Percentiles rank a stretch among this genome's conserved stretches.
Conservation (phyloP, 2,329 filamentous ascomycete genomes). For the Penicillium sp. region DNA sequence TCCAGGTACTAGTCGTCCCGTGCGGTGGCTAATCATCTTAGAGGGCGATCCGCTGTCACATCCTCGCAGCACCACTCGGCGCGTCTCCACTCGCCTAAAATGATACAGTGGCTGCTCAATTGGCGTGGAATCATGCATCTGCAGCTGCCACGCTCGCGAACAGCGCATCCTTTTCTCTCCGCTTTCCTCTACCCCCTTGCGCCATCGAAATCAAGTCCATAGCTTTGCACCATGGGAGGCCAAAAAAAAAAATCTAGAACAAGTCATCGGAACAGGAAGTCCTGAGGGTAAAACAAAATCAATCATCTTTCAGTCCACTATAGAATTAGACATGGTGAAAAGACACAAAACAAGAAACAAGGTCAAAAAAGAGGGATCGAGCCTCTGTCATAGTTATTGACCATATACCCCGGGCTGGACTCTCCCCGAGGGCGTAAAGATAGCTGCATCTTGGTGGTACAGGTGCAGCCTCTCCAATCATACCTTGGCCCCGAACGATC, state of each 20-base stretch:
- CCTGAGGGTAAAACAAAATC: not conserved
- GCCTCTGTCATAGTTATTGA: slow-evolving; percentile 1
- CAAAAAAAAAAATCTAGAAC: not conserved
- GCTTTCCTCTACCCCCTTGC: slow-evolving; percentile 17
- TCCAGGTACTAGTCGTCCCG: slow-evolving; percentile 25
- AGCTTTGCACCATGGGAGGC: not conserved
- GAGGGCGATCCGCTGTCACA: slow-evolving; percentile 36
- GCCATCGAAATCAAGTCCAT: not conserved
- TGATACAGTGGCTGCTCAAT: slow-evolving; percentile 16
- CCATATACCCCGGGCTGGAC: slow-evolving; percentile 15
- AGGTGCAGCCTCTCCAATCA: slow-evolving; percentile 22
- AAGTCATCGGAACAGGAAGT: not conserved
- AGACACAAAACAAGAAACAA: not conserved
- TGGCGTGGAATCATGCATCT: slow-evolving; percentile 18
- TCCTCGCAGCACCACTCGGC: slow-evolving; percentile 25
- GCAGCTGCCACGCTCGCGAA: slow-evolving; percentile 37
- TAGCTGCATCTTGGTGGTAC: slow-evolving; percentile 19
- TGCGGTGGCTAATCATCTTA: slow-evolving; percentile 24
- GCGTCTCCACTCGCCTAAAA: slow-evolving; percentile 30
- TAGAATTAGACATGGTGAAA: slow-evolving; percentile 14
- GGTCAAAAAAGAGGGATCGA: not conserved
- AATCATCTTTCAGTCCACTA: slow-evolving; percentile 7
- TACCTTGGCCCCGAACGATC: slow-evolving; percentile 12
- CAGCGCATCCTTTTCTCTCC: slow-evolving; percentile 25
- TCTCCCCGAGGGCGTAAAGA: not conserved